Evolutionary conservation across 2,329 filamentous ascomycete species (phyloP).

Genomic region (Sordariomycetes sp.): DNA sequence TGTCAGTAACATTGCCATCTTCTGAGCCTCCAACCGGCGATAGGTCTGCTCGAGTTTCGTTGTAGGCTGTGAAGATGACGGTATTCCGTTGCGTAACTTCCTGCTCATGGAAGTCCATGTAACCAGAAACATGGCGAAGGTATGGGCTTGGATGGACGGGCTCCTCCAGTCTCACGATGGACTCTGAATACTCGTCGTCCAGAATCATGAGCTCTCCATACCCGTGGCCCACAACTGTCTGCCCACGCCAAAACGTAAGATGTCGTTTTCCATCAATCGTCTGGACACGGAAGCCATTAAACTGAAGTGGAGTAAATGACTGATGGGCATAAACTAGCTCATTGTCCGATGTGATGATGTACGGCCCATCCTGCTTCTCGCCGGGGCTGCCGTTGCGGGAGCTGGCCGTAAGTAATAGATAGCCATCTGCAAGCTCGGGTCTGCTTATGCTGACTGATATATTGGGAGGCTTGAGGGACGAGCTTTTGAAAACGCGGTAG

Average conservation of each 20-base stretch:
- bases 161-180: neutral
- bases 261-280: neutral
- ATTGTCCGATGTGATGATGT: neutral
- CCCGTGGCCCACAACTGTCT: neutral
- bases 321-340: neutral
- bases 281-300: neutral
- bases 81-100: slow-evolving; percentile 6
- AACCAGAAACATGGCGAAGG: neutral
- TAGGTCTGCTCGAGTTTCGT: slow-evolving; percentile 11
- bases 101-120: slow-evolving; percentile 5
- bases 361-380: neutral
- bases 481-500: neutral
- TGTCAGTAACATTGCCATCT: slow-evolving; percentile 15
- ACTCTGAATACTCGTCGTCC: neutral
- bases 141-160: neutral
- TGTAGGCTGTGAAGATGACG: slow-evolving; percentile 14
- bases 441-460: neutral
- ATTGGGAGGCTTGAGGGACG: neutral
- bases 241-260: neutral
- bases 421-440: neutral
- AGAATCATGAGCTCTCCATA: neutral
- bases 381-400: neutral
- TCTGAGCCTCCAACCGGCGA: slow-evolving; percentile 8
- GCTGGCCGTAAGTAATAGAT: neutral
- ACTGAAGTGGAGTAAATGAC: neutral